These are phyloP conservation scores for Dendryphion nanum DNA, from an alignment of 2,329 filamentous ascomycete genomes.

Conservation along the genomic window DNA sequence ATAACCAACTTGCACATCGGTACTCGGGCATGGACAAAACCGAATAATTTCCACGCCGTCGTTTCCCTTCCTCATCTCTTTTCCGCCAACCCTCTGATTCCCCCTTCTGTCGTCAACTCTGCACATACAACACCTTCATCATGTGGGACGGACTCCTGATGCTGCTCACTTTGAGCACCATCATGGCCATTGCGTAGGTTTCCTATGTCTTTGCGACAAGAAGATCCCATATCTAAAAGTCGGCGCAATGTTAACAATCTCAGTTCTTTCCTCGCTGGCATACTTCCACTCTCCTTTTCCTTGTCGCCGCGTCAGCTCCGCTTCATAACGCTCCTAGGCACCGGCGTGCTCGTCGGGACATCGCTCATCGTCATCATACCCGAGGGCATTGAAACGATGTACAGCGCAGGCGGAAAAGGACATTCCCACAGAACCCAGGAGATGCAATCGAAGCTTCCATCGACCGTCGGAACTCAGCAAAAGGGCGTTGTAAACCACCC, in stretches of 20 bases:
- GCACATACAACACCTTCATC: slow-evolving; percentile 17
- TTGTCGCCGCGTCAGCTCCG: slow-evolving; percentile 84
- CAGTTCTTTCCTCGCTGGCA: slow-evolving; percentile 91
- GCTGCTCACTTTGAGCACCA: slow-evolving; percentile 61
- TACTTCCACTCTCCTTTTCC: slow-evolving; percentile 83
- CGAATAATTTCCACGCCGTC: slow-evolving; percentile 4
- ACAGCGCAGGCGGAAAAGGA: slow-evolving; percentile 49
- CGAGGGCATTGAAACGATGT: slow-evolving; percentile 89
- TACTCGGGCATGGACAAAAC: slow-evolving; percentile 5
- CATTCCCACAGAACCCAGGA: slow-evolving; percentile 20
- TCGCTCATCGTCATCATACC: slow-evolving; percentile 97
- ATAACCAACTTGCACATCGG: too few species aligned
- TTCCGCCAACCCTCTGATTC: slow-evolving; percentile 3
- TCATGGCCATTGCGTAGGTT: slow-evolving; percentile 64
- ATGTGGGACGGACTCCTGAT: slow-evolving; percentile 65
- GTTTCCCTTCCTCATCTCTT: slow-evolving; percentile 10
- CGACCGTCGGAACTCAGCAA: slow-evolving; percentile 24
- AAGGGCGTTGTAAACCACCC: slow-evolving; percentile 24
- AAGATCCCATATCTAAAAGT: not conserved
- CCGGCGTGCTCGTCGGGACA: slow-evolving; percentile 91
- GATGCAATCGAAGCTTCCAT: slow-evolving; percentile 24
- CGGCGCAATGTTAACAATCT: slow-evolving; percentile 1
- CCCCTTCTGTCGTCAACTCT: slow-evolving; percentile 7
- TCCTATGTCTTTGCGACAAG: not conserved
- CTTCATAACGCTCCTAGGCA: slow-evolving; percentile 86